Evolutionary conservation across 2,329 filamentous ascomycete genomes (phyloP).

Genomic region (Neocucurbitaria cava): DNA sequence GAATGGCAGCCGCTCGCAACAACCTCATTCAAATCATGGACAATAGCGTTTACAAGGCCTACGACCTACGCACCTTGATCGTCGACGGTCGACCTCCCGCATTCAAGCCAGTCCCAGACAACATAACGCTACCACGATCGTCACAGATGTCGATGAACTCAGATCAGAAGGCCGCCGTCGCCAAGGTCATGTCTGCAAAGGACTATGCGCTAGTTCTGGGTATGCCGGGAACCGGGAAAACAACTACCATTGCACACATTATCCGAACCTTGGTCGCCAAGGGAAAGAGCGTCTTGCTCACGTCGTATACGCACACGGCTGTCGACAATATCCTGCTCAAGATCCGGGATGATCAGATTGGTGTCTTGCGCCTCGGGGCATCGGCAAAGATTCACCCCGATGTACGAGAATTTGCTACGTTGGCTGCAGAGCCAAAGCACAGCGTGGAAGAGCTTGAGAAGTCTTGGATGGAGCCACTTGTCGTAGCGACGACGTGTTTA

Average conservation of each 20-base stretch:
- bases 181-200: slow-evolving; percentile 93
- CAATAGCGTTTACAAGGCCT: slow-evolving; percentile 72
- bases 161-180: slow-evolving; percentile 84
- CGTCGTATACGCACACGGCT: slow-evolving; percentile 95
- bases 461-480: slow-evolving; percentile 82
- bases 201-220: slow-evolving; percentile 97
- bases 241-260: slow-evolving; percentile 96
- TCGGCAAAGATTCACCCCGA: slow-evolving; percentile 86
- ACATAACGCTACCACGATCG: slow-evolving; percentile 62
- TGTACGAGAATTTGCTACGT: slow-evolving; percentile 81
- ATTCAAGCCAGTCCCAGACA: slow-evolving; percentile 72
- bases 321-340: slow-evolving; percentile 98
- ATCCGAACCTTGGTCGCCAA: slow-evolving; percentile 88
- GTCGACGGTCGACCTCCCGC: slow-evolving; percentile 76
- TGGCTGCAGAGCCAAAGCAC: slow-evolving; percentile 75
- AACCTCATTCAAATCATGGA: slow-evolving; percentile 94
- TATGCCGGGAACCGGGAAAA: slow-evolving; percentile 98
- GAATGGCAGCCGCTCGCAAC: slow-evolving; percentile 93
- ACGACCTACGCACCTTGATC: slow-evolving; percentile 77
- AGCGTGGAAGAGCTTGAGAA: slow-evolving; percentile 83
- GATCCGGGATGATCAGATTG: slow-evolving; percentile 77
- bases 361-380: slow-evolving; percentile 84
- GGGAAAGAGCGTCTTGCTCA: slow-evolving; percentile 89
- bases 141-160: slow-evolving; percentile 76
- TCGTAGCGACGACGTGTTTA: slow-evolving; percentile 94